These are phyloP conservation scores for Crithidia bombi DNA, from an alignment of 208 protist species.

Conservation along the genomic window DNA sequence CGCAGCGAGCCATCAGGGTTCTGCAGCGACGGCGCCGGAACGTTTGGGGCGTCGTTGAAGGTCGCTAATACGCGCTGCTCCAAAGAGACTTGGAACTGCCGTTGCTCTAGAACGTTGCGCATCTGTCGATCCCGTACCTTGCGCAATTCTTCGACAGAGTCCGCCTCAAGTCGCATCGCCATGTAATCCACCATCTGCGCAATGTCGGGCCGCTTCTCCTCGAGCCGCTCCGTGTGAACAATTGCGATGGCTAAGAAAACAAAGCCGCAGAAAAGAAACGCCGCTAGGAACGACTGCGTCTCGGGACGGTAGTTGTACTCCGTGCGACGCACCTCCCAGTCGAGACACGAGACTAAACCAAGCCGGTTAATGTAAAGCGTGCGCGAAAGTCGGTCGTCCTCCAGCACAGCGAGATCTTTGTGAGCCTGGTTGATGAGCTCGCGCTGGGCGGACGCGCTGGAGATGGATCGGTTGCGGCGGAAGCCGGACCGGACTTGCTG, in stretches of 20 bases:
- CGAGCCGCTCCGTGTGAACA: slow-evolving; percentile 52
- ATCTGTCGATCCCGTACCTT: slow-evolving; percentile 63
- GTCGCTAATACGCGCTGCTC: slow-evolving; percentile 81
- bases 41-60: slow-evolving; percentile 75
- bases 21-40: slow-evolving; percentile 49
- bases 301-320: slow-evolving; percentile 87
- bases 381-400: slow-evolving; percentile 85
- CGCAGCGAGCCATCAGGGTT: slow-evolving; percentile 46
- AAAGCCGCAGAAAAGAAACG: slow-evolving; percentile 55
- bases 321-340: slow-evolving; percentile 88
- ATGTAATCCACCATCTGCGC: slow-evolving; percentile 82
- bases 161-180: slow-evolving; percentile 82
- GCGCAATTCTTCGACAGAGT: slow-evolving; percentile 67
- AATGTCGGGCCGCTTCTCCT: slow-evolving; percentile 71
- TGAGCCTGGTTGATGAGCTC: slow-evolving; percentile 85
- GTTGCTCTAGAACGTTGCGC: slow-evolving; percentile 55
- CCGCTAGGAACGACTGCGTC: slow-evolving; percentile 54
- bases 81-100: slow-evolving; percentile 53
- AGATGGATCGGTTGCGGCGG: slow-evolving; percentile 67
- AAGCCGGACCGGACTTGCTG: slow-evolving; percentile 86
- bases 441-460: slow-evolving; percentile 75
- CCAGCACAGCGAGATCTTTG: slow-evolving; percentile 82
- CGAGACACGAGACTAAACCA: slow-evolving; percentile 87
- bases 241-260: slow-evolving; percentile 43
- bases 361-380: slow-evolving; percentile 91